These are phyloP conservation scores for Ustilago esculenta DNA, from an alignment of 1,284 basidiomycete species.

Conservation along the genomic window DNA sequence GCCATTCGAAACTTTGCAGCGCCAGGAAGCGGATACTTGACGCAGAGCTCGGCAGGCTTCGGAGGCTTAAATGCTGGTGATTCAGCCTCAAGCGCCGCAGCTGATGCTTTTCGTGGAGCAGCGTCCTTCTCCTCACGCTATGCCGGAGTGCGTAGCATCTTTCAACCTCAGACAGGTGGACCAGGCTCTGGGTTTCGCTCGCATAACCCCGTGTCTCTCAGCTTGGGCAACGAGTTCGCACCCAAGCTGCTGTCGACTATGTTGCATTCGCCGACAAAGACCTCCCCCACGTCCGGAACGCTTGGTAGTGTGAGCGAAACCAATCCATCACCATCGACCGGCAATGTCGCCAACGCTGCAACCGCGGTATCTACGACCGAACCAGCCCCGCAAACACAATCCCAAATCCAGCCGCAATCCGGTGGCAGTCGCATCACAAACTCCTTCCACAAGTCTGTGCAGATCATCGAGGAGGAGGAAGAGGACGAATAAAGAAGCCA, in stretches of 20 bases:
- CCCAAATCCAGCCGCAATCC: conserved; percentile 5
- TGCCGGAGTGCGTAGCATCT: conserved; percentile 49
- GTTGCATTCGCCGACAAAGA: conserved; percentile 21
- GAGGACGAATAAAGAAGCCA: conserved; percentile 29
- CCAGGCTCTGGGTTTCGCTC: conserved; percentile 12
- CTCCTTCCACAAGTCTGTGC: conserved; percentile 36
- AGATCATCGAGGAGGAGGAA: conserved; percentile 53
- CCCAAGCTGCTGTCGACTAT: conserved; percentile 41
- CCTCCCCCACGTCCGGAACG: neutral
- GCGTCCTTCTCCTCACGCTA: conserved; percentile 36
- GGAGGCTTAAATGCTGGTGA: too few species aligned
- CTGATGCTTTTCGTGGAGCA: conserved; percentile 13
- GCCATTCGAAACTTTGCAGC: conserved; percentile 35
- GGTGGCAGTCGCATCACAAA: conserved; percentile 24
- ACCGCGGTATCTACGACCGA: conserved; percentile 1
- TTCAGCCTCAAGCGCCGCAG: neutral
- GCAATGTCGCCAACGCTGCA: neutral
- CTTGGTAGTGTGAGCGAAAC: conserved; percentile 3
- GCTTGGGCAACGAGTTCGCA: conserved; percentile 51
- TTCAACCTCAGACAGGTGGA: conserved; percentile 22
- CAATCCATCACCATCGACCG: neutral
- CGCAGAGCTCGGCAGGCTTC: conserved; percentile 2
- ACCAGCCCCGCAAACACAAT: neutral
- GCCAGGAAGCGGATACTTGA: conserved; percentile 9
- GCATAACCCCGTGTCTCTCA: conserved; percentile 22